Evolutionary conservation across 352 stramenopile species (phyloP).

Genomic region (Phytopythium montanum): DNA sequence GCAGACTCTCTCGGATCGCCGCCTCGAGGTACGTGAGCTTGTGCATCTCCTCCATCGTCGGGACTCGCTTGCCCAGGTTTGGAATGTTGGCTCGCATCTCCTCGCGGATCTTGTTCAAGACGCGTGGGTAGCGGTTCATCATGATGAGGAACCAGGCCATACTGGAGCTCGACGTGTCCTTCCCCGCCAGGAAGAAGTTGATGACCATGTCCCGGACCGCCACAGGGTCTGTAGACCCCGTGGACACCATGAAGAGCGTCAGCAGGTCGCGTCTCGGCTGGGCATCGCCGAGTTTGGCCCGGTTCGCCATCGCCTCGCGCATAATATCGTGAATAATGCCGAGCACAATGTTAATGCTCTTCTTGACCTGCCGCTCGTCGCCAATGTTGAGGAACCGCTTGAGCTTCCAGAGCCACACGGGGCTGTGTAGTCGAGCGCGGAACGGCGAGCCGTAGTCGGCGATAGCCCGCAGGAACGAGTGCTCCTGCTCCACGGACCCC

Average conservation of each 20-base stretch:
- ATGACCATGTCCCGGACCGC: constrained; percentile 55
- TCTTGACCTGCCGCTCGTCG: constrained; percentile 25
- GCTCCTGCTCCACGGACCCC: constrained; percentile 24
- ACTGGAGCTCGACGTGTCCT: constrained; percentile 56
- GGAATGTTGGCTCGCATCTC: constrained; percentile 46
- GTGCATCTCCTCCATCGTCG: constrained; percentile 38
- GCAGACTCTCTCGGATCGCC: constrained; percentile 55
- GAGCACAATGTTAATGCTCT: constrained; percentile 17
- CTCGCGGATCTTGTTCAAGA: constrained; percentile 36
- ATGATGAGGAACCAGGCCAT: constrained; percentile 76
- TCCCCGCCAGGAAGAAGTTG: constrained; percentile 55
- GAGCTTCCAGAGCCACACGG: constrained; percentile 44
- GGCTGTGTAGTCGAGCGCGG: constrained; percentile 16
- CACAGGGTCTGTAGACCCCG: constrained; percentile 25
- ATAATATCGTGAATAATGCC: constrained; percentile 30
- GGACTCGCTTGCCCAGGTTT: constrained; percentile 12
- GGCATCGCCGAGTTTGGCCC: constrained; percentile 37
- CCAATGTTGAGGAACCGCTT: constrained; percentile 26
- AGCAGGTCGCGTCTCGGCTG: constrained; percentile 48
- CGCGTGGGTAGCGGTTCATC: constrained; percentile 58
- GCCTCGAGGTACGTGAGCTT: constrained; percentile 52
- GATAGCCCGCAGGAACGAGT: constrained; percentile 46
- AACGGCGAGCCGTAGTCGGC: constrained; percentile 16
- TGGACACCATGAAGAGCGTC: constrained; percentile 38
- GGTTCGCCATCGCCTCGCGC: constrained; percentile 25